Evolutionary conservation across 257 asterid species (phyloP), one percentile per base, ranked within the genome.

Genomic region (Przewalskia tangutica): DNA sequence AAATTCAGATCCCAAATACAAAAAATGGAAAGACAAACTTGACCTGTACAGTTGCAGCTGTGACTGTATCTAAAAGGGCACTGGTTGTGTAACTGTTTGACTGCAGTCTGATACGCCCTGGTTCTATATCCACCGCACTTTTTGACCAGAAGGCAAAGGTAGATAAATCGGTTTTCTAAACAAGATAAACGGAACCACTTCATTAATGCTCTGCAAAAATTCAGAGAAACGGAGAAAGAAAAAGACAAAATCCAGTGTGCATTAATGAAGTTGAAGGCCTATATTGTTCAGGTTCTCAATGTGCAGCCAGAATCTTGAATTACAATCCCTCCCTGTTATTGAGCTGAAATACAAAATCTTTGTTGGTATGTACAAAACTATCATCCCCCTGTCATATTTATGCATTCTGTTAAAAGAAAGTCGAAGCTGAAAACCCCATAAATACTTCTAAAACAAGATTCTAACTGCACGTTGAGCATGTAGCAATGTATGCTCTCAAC

Each of bases 21-120:
- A 55, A 64, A 53, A 11, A 46, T 6, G n/a, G 55, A 75, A 32
- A 64, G 59, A 82, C 59, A 77, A 82, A 71, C 77, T 85, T 88
- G 80, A 95, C 98, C 98, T 95, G 98, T 77, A 89, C 90, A 83
- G 89, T 90, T 23, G 97, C 97, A 63, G 98, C 98, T 63, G 98
- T 93, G 70, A 91, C 97, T 14, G 91, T 92, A 85, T 95, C 98
- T 91, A 95, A 86, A 64, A 95, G 87, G 66, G 98, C 86, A 77
- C 85, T 92, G 83, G 98, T 95, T 68, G 98, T 93, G 84, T 92
- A 93, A 83, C 97, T 89, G 89, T 89, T 95, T 80, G 98, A 93
- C 89, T 92, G 90, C 89, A 95, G 89, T 82, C 97, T 91, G 82
- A 95, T 95, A 60, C 97, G 97, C 86, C 92, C 90, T 64, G 97